Base-by-base conservation (phyloP, 805 yeast genomes). In the Candida ficus region DNA sequence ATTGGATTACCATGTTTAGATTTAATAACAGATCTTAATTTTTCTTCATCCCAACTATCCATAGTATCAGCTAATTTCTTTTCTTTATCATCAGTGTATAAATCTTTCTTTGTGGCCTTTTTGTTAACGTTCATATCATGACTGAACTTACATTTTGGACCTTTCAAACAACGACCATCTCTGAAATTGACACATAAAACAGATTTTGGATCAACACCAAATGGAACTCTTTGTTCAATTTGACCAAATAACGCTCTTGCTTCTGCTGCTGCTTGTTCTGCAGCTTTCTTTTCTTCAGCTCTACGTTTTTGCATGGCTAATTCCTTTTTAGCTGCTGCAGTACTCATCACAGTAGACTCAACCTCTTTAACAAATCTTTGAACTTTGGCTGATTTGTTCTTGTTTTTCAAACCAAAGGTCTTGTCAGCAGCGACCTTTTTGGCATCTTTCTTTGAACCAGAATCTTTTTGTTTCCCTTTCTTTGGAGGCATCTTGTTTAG, bases 21-120 rank as follows among this genome's bases (percentile, higher is more conserved):
- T 49, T 74, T 42, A 55, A 93, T 83, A 46, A 93, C 98, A 27
- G 72, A 73, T 60, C 95, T 76, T 60, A 93, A 78, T 68, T 90
- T 93, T 56, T 82, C 97, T 66, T 91, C 97, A 66, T 93, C 98
- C 98, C 98, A 91, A 34, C 72, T 73, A 54, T 89, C 97, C 96
- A 91, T 89, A 5, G 93, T 86, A 63, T 93, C 98, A 17, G 70
- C 71, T 50, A 80, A 83, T 60, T 84, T 82, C 47, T 66, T 67
- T 30, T 52, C 52, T 62, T 96, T 78, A 29, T 81, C 88, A 67
- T 93, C 99, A 10, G 93, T 80, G 67, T 93, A 93, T 55, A 91
- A 73, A 66, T 93, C 97, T 64, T 74, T 89, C 80, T 93, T 93
- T 37, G 75, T 86, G 26, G 83, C 86, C 63, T 84, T 90, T 62